Evolutionary conservation across 176 grass and related monocot genomes (phyloP), one percentile per base, ranked within the genome.

Genomic region (Echinochloa phyllopogon): DNA sequence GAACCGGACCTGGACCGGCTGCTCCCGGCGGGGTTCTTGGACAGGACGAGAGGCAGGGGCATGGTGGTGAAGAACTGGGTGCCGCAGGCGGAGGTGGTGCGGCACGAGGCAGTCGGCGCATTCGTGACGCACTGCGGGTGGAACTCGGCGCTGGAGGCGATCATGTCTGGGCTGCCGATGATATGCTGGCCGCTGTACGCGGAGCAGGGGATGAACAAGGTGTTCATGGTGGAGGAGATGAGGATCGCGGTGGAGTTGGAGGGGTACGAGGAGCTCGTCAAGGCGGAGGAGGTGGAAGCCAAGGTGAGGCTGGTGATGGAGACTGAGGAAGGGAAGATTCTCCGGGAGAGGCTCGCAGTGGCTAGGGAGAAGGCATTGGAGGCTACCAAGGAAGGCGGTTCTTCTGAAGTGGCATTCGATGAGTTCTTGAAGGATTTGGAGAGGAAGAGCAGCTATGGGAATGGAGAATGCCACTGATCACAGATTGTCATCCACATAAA

Each of bases 151-250:
- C 73, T 95, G 2, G 93, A 95, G 82, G 88, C 82, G 36, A 82
- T 92, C 85, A 69, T 69, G 82, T 37, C 88, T 0, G 87, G 76
- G 4, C 70, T 97, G 62, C 89, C 91, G 21, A 86, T 94, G 91
- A 18, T 97, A 2, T 88, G 78, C 53, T 97, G 89, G 91, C 94
- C 92, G 3, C 18, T 94, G 25, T 97, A 87, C 63, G 94, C 94
- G 29, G 94, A 97, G 81, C 94, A 97, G 60, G 13, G 65, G 33
- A 4, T 85, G 10, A 97, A 97, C 73, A 93, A 89, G 76, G 86
- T 88, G 36, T 52, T 90, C 56, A 82, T 97, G 85, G 87, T 92
- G 29, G 88, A 90, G 50, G 87, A 90, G 56, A 83, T 90, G 87
- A 65, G 18, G 27, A 41, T 97, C 20, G 89, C 62, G 0, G 79